Evolutionary conservation across 495 filamentous ascomycete genomes (phyloP).

Genomic region (Penicillium argentinense): DNA sequence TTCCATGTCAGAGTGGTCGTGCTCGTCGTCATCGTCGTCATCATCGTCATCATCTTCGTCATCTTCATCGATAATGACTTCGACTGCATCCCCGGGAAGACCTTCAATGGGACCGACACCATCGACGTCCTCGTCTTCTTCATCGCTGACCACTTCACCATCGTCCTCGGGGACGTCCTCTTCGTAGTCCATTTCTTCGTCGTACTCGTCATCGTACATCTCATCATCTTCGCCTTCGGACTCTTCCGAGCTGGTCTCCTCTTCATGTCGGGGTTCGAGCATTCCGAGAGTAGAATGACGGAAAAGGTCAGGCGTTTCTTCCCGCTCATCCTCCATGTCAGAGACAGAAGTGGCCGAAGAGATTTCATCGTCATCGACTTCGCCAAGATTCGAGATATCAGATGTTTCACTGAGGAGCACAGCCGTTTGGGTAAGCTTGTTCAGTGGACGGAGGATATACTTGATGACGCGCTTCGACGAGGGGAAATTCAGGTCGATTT

Average conservation of each 20-base stretch:
- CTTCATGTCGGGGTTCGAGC: conserved; percentile 80
- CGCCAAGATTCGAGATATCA: conserved; percentile 66
- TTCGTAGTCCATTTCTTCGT: conserved; percentile 87
- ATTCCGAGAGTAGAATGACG: conserved; percentile 94
- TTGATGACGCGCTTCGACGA: conserved; percentile 91
- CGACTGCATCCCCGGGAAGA: conserved; percentile 75
- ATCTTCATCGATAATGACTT: conserved; percentile 80
- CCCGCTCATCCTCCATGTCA: conserved; percentile 81
- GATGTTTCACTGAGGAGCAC: conserved; percentile 75
- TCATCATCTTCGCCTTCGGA: conserved; percentile 77
- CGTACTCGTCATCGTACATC: conserved; percentile 82
- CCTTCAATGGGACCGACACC: conserved; percentile 85
- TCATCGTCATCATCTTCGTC: conserved; percentile 60
- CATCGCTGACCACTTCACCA: conserved; percentile 84
- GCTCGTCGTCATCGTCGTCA: conserved; percentile 69
- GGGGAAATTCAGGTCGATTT: conserved; percentile 94
- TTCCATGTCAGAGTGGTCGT: conserved; percentile 57
- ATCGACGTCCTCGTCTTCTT: conserved; percentile 82
- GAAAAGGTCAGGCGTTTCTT: conserved; percentile 97
- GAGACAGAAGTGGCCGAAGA: conserved; percentile 87
- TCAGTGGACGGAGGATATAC: conserved; percentile 88
- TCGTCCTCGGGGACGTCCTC: conserved; percentile 75
- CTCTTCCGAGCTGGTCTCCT: conserved; percentile 63
- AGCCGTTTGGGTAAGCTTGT: conserved; percentile 83
- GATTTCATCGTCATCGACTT: conserved; percentile 82